phyloP scores from a whole-genome alignment of 202 grass and related monocot genomes.

The Setaria viridis region DNA sequence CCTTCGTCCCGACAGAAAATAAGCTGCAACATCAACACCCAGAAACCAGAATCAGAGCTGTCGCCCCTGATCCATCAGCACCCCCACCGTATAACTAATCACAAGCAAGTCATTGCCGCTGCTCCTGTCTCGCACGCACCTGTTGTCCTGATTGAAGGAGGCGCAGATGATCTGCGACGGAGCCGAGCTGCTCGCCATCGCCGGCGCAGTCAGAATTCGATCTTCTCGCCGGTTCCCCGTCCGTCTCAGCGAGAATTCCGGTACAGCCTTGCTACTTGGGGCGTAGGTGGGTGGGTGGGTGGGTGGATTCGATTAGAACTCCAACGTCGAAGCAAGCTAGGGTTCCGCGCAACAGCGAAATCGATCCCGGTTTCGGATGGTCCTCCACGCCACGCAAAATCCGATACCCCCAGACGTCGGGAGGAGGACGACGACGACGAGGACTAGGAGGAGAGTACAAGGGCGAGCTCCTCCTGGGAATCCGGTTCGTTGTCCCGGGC shows the following conservation, averaged over 20 bases:
- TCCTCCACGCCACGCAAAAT: conserved; percentile 37
- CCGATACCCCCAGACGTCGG: neutral
- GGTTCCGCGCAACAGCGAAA: conserved; percentile 1
- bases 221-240: neutral
- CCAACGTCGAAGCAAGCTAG: conserved; percentile 24
- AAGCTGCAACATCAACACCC: conserved; percentile 55
- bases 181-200: conserved; percentile 77
- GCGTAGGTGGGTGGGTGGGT: neutral
- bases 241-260: neutral
- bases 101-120: neutral
- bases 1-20: conserved; percentile 79
- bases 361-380: neutral
- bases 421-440: neutral
- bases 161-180: conserved; percentile 71
- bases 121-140: conserved; percentile 36
- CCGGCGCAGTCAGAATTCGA: neutral
- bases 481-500: neutral
- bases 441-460: neutral
- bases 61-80: neutral
- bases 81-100: neutral
- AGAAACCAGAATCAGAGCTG: conserved; percentile 24
- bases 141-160: conserved; percentile 98
- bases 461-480: neutral
- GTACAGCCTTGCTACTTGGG: neutral
- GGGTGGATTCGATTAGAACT: neutral